phyloP scores from a whole-genome alignment of 495 filamentous ascomycete genomes.

The Chaetomium tenue region DNA sequence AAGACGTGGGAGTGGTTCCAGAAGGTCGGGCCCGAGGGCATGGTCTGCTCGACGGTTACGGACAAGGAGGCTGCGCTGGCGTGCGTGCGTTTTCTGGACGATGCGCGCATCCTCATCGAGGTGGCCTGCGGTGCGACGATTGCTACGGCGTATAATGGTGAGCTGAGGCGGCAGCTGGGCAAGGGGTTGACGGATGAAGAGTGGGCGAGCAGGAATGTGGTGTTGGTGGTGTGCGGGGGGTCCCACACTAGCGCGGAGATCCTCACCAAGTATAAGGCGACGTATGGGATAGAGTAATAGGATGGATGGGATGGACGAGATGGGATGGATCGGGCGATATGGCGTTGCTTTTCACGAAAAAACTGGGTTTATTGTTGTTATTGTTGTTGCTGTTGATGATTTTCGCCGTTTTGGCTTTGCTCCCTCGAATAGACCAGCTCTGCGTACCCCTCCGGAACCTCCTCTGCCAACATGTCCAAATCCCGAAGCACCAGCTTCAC shows the following conservation, averaged over 20 bases:
- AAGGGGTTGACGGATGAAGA: conserved; percentile 52
- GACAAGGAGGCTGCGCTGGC: conserved; percentile 81
- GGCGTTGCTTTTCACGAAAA: conserved; percentile 6
- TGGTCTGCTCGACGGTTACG: conserved; percentile 67
- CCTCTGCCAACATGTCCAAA: conserved; percentile 18
- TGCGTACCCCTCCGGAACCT: conserved; percentile 25
- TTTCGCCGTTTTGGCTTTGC: neutral
- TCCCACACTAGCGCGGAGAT: conserved; percentile 68
- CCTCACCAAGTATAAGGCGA: conserved; percentile 60
- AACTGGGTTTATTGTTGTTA: neutral
- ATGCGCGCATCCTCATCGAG: conserved; percentile 80
- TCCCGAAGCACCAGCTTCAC: conserved; percentile 42
- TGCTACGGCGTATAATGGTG: conserved; percentile 63
- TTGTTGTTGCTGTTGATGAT: neutral
- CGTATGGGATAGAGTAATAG: conserved; percentile 43
- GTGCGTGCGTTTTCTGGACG: conserved; percentile 72
- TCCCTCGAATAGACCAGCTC: conserved; percentile 32
- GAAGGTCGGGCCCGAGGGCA: conserved; percentile 37
- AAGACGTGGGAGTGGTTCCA: conserved; percentile 65
- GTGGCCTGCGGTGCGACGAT: conserved; percentile 78
- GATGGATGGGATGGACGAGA: too few relatives aligned
- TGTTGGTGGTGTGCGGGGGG: conserved; percentile 86
- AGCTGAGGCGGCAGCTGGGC: conserved; percentile 60
- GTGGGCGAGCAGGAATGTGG: conserved; percentile 64
- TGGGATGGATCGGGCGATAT: neutral